Evolutionary conservation across 208 protist genomes (phyloP).

Genomic region (Leishmania aethiopica): DNA sequence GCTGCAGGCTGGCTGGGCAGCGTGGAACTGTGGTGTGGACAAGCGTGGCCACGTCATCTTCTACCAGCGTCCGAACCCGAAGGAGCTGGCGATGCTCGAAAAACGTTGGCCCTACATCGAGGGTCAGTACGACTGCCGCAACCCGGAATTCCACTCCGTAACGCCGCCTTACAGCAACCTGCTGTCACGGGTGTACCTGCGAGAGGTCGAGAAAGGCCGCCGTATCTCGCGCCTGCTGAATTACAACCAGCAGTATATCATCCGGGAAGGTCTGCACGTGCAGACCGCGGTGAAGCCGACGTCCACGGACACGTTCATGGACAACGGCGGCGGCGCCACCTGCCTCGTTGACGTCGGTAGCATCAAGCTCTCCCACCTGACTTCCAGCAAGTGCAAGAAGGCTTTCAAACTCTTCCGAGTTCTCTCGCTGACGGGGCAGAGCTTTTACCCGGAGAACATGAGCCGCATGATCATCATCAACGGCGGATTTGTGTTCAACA

Average conservation of each 20-base stretch:
- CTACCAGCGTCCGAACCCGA: constrained; percentile 58
- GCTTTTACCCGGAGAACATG: constrained; percentile 74
- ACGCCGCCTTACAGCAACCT: constrained; percentile 54
- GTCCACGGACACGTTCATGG: constrained; percentile 31
- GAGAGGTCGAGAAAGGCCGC: constrained; percentile 56
- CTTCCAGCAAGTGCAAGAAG: constrained; percentile 47
- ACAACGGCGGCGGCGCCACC: constrained; percentile 45
- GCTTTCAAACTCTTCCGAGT: constrained; percentile 44
- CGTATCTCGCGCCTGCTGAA: constrained; percentile 54
- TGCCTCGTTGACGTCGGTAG: constrained; percentile 50
- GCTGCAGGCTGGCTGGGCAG: constrained; percentile 56
- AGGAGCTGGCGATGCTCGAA: constrained; percentile 44
- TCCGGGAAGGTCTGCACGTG: constrained; percentile 34
- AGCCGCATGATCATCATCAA: constrained; percentile 65
- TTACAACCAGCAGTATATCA: constrained; percentile 49
- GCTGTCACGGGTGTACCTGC: constrained; percentile 52
- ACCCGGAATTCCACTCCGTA: constrained; percentile 45
- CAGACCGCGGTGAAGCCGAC: constrained; percentile 16
- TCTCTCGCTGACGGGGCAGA: constrained; percentile 52
- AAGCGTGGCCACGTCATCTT: constrained; percentile 44
- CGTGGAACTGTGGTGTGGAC: constrained; percentile 63
- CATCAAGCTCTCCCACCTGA: constrained; percentile 56
- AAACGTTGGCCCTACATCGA: constrained; percentile 51
- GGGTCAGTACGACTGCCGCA: constrained; percentile 44
- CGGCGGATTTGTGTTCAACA: constrained; percentile 52